Evolutionary conservation across 257 asterid genomes (phyloP).

Genomic region (Gynochthodes officinalis): DNA sequence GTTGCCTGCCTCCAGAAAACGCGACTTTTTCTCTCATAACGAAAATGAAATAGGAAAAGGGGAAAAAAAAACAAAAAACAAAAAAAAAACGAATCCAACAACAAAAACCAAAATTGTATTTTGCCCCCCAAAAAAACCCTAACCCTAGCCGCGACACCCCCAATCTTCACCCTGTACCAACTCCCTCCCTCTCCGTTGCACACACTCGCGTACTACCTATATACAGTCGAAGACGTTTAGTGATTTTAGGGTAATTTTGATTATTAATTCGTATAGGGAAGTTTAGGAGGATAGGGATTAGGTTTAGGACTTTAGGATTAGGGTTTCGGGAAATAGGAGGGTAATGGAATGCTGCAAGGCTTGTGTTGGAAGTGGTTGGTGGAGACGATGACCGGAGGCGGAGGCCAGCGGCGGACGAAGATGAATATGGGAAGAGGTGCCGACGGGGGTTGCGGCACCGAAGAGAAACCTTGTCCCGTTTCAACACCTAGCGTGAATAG

Average conservation of each 20-base stretch:
- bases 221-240: not conserved
- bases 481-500: constrained; percentile 18
- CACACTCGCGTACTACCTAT: not conserved
- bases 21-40: constrained; percentile 36
- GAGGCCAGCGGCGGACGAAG: constrained; percentile 58
- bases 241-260: not conserved
- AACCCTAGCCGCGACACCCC: constrained; percentile 68
- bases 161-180: not conserved
- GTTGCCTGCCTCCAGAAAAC: constrained; percentile 42
- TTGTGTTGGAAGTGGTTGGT: constrained; percentile 46
- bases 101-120: constrained; percentile 27
- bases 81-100: constrained; percentile 39
- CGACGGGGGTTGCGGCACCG: constrained; percentile 32
- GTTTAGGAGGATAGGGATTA: constrained; percentile 1
- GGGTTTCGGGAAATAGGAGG: constrained; percentile 23
- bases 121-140: constrained; percentile 69
- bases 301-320: constrained; percentile 20
- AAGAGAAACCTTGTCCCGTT: constrained; percentile 46
- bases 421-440: constrained; percentile 48
- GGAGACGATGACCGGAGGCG: constrained; percentile 63
- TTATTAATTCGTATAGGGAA: constrained; percentile 11
- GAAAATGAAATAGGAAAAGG: constrained; percentile 5
- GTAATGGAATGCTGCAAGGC: constrained; percentile 51
- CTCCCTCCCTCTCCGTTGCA: not conserved
- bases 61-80: constrained; percentile 30